Percentiles rank a stretch among this genome's conserved stretches.
These are phyloP conservation scores for Komagataea norvegica DNA, from an alignment of 1,139 yeast species.

Conservation along the genomic window DNA sequence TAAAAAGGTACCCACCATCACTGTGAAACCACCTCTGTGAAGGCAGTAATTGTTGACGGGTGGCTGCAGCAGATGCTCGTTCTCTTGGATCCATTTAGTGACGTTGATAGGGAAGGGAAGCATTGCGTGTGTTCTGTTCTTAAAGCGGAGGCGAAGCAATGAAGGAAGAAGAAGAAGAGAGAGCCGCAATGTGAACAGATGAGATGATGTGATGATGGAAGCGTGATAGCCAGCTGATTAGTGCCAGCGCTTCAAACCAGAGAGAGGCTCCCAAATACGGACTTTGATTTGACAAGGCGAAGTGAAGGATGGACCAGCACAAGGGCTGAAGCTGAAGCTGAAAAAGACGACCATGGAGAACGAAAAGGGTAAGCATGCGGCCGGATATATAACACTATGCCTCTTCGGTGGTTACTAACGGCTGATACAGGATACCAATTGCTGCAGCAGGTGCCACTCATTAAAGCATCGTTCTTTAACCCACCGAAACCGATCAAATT, in stretches of 20 bases:
- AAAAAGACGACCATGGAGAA: constrained; percentile 11
- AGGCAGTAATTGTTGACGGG: constrained; percentile 91
- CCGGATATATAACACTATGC: too few species aligned
- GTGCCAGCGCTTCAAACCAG: too few species aligned
- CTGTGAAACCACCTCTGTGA: constrained; percentile 88
- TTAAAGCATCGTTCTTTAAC: constrained; percentile 49
- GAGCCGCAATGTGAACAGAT: too few species aligned
- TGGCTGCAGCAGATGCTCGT: constrained; percentile 71
- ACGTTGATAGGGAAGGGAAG: constrained; percentile 68
- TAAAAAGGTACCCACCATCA: constrained; percentile 58
- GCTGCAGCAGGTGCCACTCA: constrained; percentile 47
- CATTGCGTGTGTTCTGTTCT: constrained; percentile 35
- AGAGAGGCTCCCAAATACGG: too few species aligned
- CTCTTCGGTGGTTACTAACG: neutral
- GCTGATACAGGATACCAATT: constrained; percentile 5
- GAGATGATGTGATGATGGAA: too few species aligned
- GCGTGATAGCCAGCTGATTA: too few species aligned
- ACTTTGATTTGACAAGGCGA: too few species aligned
- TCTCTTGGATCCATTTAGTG: constrained; percentile 75
- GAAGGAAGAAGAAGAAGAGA: too few species aligned
- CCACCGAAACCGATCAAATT: constrained; percentile 58
- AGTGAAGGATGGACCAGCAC: too few species aligned
- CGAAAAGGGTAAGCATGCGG: constrained; percentile 9
- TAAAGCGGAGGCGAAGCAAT: too few species aligned
- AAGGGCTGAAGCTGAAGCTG: too few species aligned